phyloP scores from a whole-genome alignment of 2,329 filamentous ascomycete species.

The Alternaria metachromatica region DNA sequence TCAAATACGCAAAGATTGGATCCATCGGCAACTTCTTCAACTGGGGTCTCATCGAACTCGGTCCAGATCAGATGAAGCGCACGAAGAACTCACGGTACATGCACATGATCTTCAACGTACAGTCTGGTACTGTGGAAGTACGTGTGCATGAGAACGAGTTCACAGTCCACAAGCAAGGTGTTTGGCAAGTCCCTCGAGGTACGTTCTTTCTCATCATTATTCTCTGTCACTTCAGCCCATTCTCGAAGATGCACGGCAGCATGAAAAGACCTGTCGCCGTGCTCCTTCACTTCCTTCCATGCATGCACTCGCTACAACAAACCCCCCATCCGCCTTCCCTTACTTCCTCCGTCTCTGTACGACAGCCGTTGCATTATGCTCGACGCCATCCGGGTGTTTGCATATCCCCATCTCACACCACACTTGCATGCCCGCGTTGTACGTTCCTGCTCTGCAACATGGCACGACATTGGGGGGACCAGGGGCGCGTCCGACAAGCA shows the following conservation, averaged over 20 bases:
- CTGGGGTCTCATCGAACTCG: conserved; percentile 86
- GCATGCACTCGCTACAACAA: background rate
- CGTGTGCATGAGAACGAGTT: conserved; percentile 78
- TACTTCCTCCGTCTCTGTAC: conserved; percentile 24
- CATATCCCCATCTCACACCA: conserved; percentile 9
- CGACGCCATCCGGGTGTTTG: conserved; percentile 23
- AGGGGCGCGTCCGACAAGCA: background rate
- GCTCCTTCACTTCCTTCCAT: background rate
- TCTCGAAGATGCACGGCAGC: background rate
- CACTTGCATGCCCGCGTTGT: conserved; percentile 1
- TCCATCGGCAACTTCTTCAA: conserved; percentile 74
- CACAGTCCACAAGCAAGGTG: conserved; percentile 82
- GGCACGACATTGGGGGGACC: conserved; percentile 16
- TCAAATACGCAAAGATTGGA: conserved; percentile 83
- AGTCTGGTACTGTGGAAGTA: conserved; percentile 80
- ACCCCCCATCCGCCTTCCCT: background rate
- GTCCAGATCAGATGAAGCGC: conserved; percentile 81
- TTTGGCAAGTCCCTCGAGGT: conserved; percentile 97
- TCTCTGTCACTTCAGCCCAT: background rate
- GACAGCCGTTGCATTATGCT: conserved; percentile 41
- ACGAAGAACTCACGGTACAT: conserved; percentile 93
- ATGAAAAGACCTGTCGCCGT: background rate
- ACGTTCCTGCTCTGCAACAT: conserved; percentile 19
- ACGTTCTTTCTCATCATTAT: conserved; percentile 49
- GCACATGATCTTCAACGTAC: conserved; percentile 96